Evolutionary conservation across 768 basidiomycete species (phyloP).

Genomic region (Candolleomyces aberdarensis): DNA sequence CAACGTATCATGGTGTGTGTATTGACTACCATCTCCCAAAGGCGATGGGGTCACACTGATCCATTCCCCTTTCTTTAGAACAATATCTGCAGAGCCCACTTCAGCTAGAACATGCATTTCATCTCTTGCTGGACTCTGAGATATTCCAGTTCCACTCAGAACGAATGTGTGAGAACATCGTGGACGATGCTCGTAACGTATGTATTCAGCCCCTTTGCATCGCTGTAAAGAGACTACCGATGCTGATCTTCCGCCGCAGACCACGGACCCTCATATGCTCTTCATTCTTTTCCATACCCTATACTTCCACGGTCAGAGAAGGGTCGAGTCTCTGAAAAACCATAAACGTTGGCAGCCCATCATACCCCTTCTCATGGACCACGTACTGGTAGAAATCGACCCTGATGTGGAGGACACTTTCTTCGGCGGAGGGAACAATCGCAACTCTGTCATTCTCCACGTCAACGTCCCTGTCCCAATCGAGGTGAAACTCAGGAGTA

Average conservation of each 20-base stretch:
- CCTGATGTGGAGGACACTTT: constrained; percentile 65
- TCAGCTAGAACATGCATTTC: constrained; percentile 83
- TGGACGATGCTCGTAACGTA: constrained; percentile 67
- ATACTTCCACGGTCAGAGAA: constrained; percentile 70
- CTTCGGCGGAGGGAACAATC: constrained; percentile 39
- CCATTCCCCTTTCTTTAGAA: constrained; percentile 37
- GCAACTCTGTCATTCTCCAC: constrained; percentile 24
- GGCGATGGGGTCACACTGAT: constrained; percentile 8
- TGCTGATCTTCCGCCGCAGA: constrained; percentile 37
- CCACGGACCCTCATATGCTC: constrained; percentile 81
- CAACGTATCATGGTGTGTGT: constrained; percentile 80
- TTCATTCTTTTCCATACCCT: constrained; percentile 78
- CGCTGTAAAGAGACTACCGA: constrained; percentile 5
- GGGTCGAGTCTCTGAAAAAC: constrained; percentile 68
- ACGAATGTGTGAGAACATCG: constrained; percentile 80
- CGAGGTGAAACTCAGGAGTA: constrained; percentile 74
- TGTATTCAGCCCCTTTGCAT: constrained; percentile 20
- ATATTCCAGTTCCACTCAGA: constrained; percentile 91
- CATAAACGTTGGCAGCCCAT: constrained; percentile 83
- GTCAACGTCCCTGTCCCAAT: constrained; percentile 62
- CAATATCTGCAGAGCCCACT: constrained; percentile 80
- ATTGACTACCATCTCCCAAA: constrained; percentile 1
- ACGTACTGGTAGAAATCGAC: constrained; percentile 79
- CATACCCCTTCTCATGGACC: constrained; percentile 80
- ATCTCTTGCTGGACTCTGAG: constrained; percentile 75